Evolutionary conservation across 257 asterid species (phyloP), one percentile per base, ranked within the genome.

Genomic region (Anisodus acutangulus): DNA sequence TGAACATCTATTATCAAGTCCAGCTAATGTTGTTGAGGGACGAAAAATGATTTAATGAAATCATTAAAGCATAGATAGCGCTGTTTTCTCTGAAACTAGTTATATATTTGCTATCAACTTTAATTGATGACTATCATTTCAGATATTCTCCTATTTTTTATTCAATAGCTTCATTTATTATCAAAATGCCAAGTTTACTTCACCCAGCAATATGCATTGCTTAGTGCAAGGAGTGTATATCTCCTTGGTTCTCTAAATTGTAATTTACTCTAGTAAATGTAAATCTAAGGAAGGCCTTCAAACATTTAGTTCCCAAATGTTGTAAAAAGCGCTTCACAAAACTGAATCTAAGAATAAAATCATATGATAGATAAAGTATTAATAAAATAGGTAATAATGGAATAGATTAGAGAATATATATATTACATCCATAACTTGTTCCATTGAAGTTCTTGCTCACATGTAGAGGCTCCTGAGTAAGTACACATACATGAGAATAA

Each of bases 401-500:
- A 49, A 49, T 45, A 76, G 43, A 76, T 22, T 76, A 47, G 43
- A 76, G 13, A 12, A 45, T 45, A n/a, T 47, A n/a, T 51, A 49
- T 49, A 49, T 49, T 6, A 47, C 51, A 47, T 47, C 6, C 55
- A 69, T 69, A 10, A 22, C 37, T 45, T 71, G 79, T 74, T 74
- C 80, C 22, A 74, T 22, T 51, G 45, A 74, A 49, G 49, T 49
- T 74, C n/a, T 49, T 74, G 74, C 58, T 51, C 45, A 74, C 80
- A 72, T 47, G 60, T 72, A 47, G 59, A 72, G 80, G 80, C 58
- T 72, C 81, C 64, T 53, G 81, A 78, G 81, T 7, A 78, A 53
- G 47, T 78, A 13, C 59, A 39, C 64, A 16, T 53, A 45, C 82
- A 78, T 78, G 43, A 53, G 31, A 53, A 78, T 54, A 78, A 37